phyloP scores from a whole-genome alignment of 1,139 yeast species.

The Candida albicans region DNA sequence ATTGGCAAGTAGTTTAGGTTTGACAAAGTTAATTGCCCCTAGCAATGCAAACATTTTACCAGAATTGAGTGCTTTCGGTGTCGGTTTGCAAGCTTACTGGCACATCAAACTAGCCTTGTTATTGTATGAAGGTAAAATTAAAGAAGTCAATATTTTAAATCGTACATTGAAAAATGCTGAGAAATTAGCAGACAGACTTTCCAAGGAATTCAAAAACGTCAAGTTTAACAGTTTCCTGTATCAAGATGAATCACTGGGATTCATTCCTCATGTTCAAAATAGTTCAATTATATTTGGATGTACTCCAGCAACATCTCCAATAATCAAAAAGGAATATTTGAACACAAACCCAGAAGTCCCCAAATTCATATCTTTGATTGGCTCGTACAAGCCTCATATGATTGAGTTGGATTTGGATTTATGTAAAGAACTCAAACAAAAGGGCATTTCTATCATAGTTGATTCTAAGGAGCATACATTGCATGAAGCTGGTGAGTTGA shows the following conservation, averaged over 20 bases:
- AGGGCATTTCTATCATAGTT: constrained; percentile 45
- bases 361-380: constrained; percentile 59
- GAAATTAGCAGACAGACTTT: constrained; percentile 25
- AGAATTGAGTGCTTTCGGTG: constrained; percentile 53
- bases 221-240: constrained; percentile 24
- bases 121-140: constrained; percentile 36
- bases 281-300: constrained; percentile 57
- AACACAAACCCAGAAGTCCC: constrained; percentile 26
- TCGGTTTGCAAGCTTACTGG: constrained; percentile 72
- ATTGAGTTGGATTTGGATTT: constrained; percentile 55
- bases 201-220: constrained; percentile 23
- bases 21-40: constrained; percentile 34
- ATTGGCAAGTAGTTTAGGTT: constrained; percentile 52
- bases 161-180: constrained; percentile 46
- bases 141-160: constrained; percentile 47
- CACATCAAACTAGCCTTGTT: constrained; percentile 50
- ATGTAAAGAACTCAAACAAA: constrained; percentile 23
- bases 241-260: constrained; percentile 16
- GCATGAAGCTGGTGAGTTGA: constrained; percentile 65
- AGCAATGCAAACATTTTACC: constrained; percentile 19
- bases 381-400: constrained; percentile 71
- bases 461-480: constrained; percentile 60
- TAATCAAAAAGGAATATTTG: constrained; percentile 38
- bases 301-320: constrained; percentile 54
- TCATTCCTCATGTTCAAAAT: constrained; percentile 22